phyloP scores from a whole-genome alignment of 164 flowering plant genomes.

The Kingdonia uniflora region DNA sequence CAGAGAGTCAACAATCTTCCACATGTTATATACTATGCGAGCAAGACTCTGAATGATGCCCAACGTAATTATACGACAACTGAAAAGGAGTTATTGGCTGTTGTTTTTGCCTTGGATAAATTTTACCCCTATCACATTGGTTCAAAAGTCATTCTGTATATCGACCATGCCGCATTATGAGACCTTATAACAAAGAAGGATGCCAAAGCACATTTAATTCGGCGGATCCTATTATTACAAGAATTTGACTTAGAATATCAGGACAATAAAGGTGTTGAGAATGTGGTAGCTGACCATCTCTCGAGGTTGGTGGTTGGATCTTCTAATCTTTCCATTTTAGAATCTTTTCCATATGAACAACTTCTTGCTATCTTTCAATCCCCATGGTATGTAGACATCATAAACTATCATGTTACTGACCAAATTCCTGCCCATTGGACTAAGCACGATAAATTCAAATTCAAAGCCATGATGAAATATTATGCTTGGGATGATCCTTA shows the following conservation, averaged over 20 bases:
- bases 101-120: not conserved
- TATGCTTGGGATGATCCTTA: constrained; percentile 1
- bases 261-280: not conserved
- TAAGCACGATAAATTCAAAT: not conserved
- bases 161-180: not conserved
- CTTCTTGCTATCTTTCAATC: not conserved
- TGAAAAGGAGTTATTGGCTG: not conserved
- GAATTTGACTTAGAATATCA: not conserved
- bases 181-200: not conserved
- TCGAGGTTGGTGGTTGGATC: not conserved
- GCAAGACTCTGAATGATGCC: not conserved
- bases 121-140: not conserved
- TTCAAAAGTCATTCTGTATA: not conserved
- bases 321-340: not conserved
- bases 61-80: not conserved
- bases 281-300: not conserved
- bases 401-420: not conserved
- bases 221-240: not conserved
- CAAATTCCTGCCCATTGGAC: not conserved
- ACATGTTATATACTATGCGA: not conserved
- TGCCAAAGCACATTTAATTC: not conserved
- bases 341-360: not conserved
- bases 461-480: not conserved
- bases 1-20: not conserved
- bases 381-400: not conserved